Evolutionary conservation across 108 stramenopile genomes (phyloP).

Genomic region (Conticribra guillardii): DNA sequence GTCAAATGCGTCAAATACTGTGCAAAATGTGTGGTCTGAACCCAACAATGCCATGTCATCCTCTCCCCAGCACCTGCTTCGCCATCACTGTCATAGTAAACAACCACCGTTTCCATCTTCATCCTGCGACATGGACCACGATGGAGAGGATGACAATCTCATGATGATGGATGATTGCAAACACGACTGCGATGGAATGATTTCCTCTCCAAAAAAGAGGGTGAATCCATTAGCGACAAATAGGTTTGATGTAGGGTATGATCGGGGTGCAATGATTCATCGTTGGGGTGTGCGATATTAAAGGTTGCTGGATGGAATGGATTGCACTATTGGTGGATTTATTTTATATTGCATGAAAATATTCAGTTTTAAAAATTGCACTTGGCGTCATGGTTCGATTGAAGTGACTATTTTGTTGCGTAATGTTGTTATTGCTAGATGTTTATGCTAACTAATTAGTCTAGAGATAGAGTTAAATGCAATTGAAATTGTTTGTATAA

Average conservation of each 20-base stretch:
- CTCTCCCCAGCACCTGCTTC: background rate
- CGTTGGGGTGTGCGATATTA: conserved; percentile 26
- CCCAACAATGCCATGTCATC: background rate
- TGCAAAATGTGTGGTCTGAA: no score
- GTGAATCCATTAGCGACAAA: conserved; percentile 36
- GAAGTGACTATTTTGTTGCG: no score
- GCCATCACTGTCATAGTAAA: background rate
- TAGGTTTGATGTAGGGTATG: conserved; percentile 52
- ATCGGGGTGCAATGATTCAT: conserved; percentile 17
- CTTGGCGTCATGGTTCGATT: no score
- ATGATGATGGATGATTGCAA: conserved; percentile 25
- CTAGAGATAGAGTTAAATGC: no score
- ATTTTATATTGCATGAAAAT: no score
- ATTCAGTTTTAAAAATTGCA: no score
- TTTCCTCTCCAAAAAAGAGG: background rate
- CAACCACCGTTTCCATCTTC: background rate
- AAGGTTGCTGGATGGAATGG: no score
- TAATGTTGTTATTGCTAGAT: no score
- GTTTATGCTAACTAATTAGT: no score
- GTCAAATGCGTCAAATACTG: no score
- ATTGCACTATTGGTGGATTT: no score
- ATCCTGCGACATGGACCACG: background rate
- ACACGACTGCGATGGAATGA: conserved; percentile 1
- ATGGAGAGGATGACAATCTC: background rate
- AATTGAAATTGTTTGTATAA: no score